phyloP scores from a whole-genome alignment of 192 early-diverging fungal species.

The Coemansia sp. region DNA sequence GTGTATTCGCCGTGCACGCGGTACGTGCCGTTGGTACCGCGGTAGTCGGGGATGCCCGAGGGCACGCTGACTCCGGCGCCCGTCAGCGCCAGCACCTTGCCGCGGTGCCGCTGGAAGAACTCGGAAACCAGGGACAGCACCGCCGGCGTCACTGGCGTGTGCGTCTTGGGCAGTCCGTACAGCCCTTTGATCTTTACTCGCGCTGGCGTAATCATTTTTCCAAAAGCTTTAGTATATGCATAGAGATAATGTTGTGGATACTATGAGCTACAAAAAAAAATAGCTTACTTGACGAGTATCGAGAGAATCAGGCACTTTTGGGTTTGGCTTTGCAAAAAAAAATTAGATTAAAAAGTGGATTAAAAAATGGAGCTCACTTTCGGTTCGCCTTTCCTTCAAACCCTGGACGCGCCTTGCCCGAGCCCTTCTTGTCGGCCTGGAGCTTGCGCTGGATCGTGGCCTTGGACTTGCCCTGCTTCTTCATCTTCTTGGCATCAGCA shows the following conservation, averaged over 20 bases:
- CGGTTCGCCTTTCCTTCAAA: slow-evolving; percentile 46
- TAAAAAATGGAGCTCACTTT: slow-evolving; percentile 7
- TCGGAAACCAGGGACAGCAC: slow-evolving; percentile 13
- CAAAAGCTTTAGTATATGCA: too few relatives aligned
- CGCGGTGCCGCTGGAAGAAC: slow-evolving; percentile 31
- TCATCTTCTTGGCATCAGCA: slow-evolving; percentile 72
- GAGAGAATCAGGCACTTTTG: too few relatives aligned
- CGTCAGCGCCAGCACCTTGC: slow-evolving; percentile 36
- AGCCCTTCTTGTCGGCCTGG: slow-evolving; percentile 18
- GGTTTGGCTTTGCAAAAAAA: too few relatives aligned
- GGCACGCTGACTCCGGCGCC: slow-evolving; percentile 61
- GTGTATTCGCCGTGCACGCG: slow-evolving; percentile 70
- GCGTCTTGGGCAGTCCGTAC: slow-evolving; percentile 32
- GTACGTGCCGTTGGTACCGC: slow-evolving; percentile 73
- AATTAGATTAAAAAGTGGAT: too few relatives aligned
- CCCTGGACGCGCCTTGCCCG: slow-evolving; percentile 41
- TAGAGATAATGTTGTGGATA: too few relatives aligned
- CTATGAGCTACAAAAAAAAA: too few relatives aligned
- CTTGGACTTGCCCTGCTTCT: slow-evolving; percentile 67
- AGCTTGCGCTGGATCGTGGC: slow-evolving; percentile 55
- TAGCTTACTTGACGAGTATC: too few relatives aligned
- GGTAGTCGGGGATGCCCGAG: slow-evolving; percentile 81
- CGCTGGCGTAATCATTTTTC: slow-evolving; percentile 16
- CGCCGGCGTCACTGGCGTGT: slow-evolving; percentile 21
- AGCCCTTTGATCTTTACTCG: slow-evolving; percentile 41